Evolutionary conservation across 805 yeast genomes (phyloP).

Genomic region (Ogataea neopini): DNA sequence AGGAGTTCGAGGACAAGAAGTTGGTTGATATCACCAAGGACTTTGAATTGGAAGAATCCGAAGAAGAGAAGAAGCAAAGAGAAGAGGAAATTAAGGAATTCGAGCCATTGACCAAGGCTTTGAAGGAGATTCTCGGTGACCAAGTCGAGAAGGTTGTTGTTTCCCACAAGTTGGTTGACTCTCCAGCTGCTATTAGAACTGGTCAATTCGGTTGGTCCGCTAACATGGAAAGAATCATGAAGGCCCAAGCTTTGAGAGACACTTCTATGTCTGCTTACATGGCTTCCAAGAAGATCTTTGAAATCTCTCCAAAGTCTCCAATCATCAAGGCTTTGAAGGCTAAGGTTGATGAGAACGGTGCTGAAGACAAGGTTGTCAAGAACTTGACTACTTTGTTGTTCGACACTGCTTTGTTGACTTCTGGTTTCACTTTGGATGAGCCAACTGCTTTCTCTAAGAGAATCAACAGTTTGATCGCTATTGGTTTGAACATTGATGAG

Average conservation of each 20-base stretch:
- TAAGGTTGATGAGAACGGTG: conserved; percentile 96
- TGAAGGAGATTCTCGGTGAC: conserved; percentile 97
- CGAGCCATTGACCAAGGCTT: conserved; percentile 91
- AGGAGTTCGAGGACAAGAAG: conserved; percentile 99
- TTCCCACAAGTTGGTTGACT: conserved; percentile 94
- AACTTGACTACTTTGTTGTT: conserved; percentile 93
- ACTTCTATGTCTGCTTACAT: conserved; percentile 98
- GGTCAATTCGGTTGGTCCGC: conserved; percentile 99
- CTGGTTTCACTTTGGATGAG: conserved; percentile 98
- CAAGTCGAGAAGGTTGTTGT: conserved; percentile 99
- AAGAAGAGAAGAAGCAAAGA: conserved; percentile 93
- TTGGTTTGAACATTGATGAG: conserved; percentile 98
- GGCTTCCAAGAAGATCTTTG: conserved; percentile 99
- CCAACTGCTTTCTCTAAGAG: conserved; percentile 97
- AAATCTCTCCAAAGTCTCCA: conserved; percentile 95
- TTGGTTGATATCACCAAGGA: conserved; percentile 99
- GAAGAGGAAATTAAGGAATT: conserved; percentile 90
- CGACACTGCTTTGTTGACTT: conserved; percentile 97
- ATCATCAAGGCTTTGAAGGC: conserved; percentile 94
- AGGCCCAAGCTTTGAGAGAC: conserved; percentile 99
- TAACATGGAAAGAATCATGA: conserved; percentile 99
- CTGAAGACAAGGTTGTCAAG: conserved; percentile 97
- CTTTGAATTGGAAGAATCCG: conserved; percentile 97
- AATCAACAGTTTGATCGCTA: conserved; percentile 96
- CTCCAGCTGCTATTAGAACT: conserved; percentile 99